These are phyloP conservation scores for Irpex sp. DNA, from an alignment of 1,284 basidiomycete species.

Conservation along the genomic window DNA sequence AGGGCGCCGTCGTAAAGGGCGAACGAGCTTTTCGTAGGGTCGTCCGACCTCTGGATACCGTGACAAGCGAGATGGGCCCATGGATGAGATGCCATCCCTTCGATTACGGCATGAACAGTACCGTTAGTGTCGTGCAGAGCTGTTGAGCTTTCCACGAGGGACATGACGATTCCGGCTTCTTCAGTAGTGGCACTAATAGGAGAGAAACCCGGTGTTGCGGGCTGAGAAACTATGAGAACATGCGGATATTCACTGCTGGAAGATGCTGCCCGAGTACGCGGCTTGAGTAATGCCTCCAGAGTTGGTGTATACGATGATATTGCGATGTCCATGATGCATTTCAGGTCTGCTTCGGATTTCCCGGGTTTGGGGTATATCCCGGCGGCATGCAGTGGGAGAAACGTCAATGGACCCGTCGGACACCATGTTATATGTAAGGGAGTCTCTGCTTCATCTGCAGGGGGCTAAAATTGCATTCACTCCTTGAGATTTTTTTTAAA, in stretches of 20 bases:
- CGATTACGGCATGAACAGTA: constrained; percentile 2
- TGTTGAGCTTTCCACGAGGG: not conserved
- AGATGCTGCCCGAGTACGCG: not conserved
- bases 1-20: constrained; percentile 12
- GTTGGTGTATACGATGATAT: not conserved
- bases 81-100: constrained; percentile 6
- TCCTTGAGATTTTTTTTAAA: too few species aligned
- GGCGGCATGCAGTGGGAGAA: not conserved
- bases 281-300: not conserved
- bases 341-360: not conserved
- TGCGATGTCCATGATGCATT: not conserved
- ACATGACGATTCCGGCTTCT: not conserved
- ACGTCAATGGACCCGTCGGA: not conserved
- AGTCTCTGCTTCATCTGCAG: not conserved
- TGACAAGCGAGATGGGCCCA: constrained; percentile 20
- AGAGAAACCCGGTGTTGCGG: not conserved
- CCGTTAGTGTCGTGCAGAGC: not conserved
- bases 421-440: not conserved
- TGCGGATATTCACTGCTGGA: not conserved
- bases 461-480: too few species aligned
- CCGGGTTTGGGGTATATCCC: not conserved
- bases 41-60: constrained; percentile 10
- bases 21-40: constrained; percentile 13
- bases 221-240: not conserved
- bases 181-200: not conserved